A percentile compares a stretch with the other conserved stretches of the same genome.
phyloP scores from a whole-genome alignment of 257 asterid species.

The Fraxinus anomala region DNA sequence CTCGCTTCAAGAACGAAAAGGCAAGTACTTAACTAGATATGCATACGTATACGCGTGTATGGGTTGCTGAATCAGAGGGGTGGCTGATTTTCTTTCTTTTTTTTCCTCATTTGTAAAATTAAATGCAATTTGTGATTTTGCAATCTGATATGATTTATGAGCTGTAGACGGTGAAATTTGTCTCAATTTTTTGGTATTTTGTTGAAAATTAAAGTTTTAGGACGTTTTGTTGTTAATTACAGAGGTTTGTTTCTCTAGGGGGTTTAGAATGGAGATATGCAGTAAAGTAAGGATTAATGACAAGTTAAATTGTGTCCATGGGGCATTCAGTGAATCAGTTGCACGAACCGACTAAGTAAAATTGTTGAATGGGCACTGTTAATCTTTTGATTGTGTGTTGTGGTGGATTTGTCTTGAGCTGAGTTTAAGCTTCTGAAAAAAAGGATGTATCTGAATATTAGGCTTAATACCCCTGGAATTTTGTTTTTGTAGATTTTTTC shows the following conservation, averaged over 20 bases:
- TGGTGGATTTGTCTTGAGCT: neutral
- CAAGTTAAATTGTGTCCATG: neutral
- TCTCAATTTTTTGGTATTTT: neutral
- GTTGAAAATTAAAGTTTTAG: neutral
- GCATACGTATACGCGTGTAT: neutral
- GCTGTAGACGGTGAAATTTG: constrained; percentile 18
- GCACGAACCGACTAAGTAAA: neutral
- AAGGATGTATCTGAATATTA: neutral
- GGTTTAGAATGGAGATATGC: neutral
- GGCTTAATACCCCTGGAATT: neutral
- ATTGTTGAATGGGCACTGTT: neutral
- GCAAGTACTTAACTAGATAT: constrained; percentile 33
- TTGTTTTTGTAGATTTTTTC: neutral
- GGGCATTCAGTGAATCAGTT: neutral
- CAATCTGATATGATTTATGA: constrained; percentile 30
- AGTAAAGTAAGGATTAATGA: neutral
- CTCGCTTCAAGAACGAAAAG: constrained; percentile 93
- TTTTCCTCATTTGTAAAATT: neutral
- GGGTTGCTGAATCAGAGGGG: neutral
- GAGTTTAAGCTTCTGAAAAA: neutral
- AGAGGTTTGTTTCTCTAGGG: neutral
- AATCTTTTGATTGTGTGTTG: neutral
- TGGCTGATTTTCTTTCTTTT: neutral
- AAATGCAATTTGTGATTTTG: constrained; percentile 20
- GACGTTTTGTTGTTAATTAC: neutral